A percentile compares a stretch with the other conserved stretches of the same genome.
phyloP scores from a whole-genome alignment of 2,329 filamentous ascomycete genomes.

The Claviceps sp. region DNA sequence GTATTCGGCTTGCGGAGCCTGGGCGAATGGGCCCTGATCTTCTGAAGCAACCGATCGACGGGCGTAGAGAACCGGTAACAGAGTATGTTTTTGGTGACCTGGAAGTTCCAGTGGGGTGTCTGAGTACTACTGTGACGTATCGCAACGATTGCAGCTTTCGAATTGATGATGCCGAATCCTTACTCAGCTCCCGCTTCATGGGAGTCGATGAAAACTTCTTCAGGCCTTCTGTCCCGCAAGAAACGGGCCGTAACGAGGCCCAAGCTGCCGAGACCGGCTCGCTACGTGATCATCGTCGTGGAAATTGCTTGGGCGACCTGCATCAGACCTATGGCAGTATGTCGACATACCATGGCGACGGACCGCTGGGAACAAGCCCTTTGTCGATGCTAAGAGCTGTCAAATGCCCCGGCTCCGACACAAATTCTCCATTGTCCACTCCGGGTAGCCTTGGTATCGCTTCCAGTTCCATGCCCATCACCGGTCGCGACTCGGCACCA shows the following conservation, averaged over 20 bases:
- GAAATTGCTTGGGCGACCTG: slow-evolving; percentile 38
- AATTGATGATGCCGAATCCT: slow-evolving; percentile 78
- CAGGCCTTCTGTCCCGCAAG: slow-evolving; percentile 57
- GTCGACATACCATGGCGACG: slow-evolving; percentile 78
- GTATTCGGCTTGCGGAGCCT: slow-evolving; percentile 52
- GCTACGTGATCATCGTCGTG: slow-evolving; percentile 50
- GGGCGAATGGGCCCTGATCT: slow-evolving; percentile 48
- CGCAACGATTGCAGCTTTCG: slow-evolving; percentile 82
- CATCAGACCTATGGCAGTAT: slow-evolving; percentile 80
- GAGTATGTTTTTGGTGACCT: slow-evolving; percentile 72
- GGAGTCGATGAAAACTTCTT: slow-evolving; percentile 82
- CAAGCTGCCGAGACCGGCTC: slow-evolving; percentile 52
- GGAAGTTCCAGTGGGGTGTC: slow-evolving; percentile 72
- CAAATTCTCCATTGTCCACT: slow-evolving; percentile 41
- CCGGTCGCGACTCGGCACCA: slow-evolving; percentile 17
- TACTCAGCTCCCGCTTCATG: slow-evolving; percentile 88
- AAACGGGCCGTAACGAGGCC: slow-evolving; percentile 24
- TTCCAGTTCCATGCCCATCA: slow-evolving; percentile 40
- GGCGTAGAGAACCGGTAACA: slow-evolving; percentile 37
- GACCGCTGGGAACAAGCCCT: slow-evolving; percentile 66
- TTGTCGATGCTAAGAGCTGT: slow-evolving; percentile 69
- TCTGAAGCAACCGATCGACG: slow-evolving; percentile 32
- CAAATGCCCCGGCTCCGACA: slow-evolving; percentile 45
- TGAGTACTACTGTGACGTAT: slow-evolving; percentile 72
- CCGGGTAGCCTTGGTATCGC: slow-evolving; percentile 28